Base-by-base conservation (phyloP, 768 basidiomycete species). In the Suillus brevipes region DNA sequence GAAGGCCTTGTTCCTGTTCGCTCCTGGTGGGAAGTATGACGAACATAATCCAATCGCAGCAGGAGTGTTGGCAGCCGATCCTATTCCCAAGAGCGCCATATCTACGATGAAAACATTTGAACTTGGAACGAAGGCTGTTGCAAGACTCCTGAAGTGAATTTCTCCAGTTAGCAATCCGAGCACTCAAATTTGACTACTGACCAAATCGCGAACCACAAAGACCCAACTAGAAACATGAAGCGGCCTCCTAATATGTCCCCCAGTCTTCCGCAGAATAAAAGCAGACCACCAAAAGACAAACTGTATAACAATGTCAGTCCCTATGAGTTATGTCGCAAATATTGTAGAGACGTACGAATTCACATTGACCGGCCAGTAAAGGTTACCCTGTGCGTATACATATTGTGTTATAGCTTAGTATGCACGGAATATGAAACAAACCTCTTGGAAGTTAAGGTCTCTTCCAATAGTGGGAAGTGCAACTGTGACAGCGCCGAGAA, bases 51-150 rank as follows among this genome's bases (percentile, higher is more conserved):
- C 66, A 50, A 69, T 63, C 55, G 73, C 73, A 36, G 75, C 73
- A 2, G 76, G 77, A 2, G 77, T 77, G 62, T 77, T 77, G 8
- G 77, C 77, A 16, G 77, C 76, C 53, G 77, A 74, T 20, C 77
- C 77, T 8, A 78, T 59, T 9, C 77, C 77, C 63, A 71, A 68
- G 16, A 77, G 62, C 14, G 75, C 77, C 37, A 76, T 69, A 64
- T 77, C 75, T 28, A 72, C 47, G 57, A 78, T 78, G 65, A 78
- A 76, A 34, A 70, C 38, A 13, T 62, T 64, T 38, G 71, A 68
- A 60, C 61, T 74, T 34, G 71, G 73, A 16, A 75, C 71, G 42
- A 77, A 74, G 34, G 76, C 73, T 4, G 73, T 71, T 7, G 67
- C 73, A 10, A 77, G 66, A 61, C 77, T 78, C 75, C 76, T 75